Evolutionary conservation across 805 yeast species (phyloP).

Genomic region (Candida cerambycidarum): DNA sequence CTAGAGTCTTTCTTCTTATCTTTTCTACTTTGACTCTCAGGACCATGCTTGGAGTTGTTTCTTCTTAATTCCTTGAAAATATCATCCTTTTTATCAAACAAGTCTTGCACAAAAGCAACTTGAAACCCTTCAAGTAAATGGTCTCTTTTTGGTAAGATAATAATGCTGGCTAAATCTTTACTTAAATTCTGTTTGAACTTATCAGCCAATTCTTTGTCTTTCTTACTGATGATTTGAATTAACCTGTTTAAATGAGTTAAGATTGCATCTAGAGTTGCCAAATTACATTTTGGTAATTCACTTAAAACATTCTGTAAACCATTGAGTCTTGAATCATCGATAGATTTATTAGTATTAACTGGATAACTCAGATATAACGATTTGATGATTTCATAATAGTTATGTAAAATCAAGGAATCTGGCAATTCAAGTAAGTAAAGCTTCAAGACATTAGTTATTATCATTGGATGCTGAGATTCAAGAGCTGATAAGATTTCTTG

Average conservation of each 20-base stretch:
- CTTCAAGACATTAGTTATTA: conserved; percentile 67
- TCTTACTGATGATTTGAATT: conserved; percentile 47
- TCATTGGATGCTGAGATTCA: conserved; percentile 48
- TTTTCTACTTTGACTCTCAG: background rate
- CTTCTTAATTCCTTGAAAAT: conserved; percentile 64
- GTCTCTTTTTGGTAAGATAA: conserved; percentile 17
- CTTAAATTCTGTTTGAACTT: conserved; percentile 51
- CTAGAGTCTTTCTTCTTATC: background rate
- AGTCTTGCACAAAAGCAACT: conserved; percentile 57
- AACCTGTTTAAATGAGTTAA: conserved; percentile 71
- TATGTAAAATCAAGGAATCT: conserved; percentile 66
- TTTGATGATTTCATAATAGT: conserved; percentile 64
- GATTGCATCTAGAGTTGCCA: conserved; percentile 80
- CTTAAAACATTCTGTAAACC: conserved; percentile 67
- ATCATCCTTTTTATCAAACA: conserved; percentile 56
- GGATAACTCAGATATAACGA: conserved; percentile 55
- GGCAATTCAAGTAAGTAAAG: conserved; percentile 79
- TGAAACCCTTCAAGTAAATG: conserved; percentile 57
- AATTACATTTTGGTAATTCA: conserved; percentile 66
- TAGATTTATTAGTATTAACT: conserved; percentile 30
- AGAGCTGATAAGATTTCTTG: conserved; percentile 33
- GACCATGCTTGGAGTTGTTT: conserved; percentile 23
- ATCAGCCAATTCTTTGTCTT: conserved; percentile 31
- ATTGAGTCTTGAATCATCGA: conserved; percentile 45
- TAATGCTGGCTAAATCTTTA: conserved; percentile 48